Base-by-base conservation (phyloP, 2,329 filamentous ascomycete genomes). In the Claviceps sorghi region DNA sequence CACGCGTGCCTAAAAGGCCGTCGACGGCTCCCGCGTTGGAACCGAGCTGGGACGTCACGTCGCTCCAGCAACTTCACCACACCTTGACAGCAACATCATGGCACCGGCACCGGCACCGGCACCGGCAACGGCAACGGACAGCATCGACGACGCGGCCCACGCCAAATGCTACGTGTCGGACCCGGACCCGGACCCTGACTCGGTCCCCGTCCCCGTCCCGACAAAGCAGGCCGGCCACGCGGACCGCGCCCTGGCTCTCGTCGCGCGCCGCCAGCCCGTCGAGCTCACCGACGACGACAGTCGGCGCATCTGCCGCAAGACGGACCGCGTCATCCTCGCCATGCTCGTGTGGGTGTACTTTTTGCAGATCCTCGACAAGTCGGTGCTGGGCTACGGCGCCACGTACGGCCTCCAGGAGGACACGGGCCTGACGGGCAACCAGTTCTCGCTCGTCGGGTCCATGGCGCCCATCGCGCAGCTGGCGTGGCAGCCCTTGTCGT, bases 381-480 rank as follows among this genome's bases (percentile, higher is more conserved):
- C 72, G 1, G 73, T 78, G 0, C 69, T 82, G 0, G 76, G 76
- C 10, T 80, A 77, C 52, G 75, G 73, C 38, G 76, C 77, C n/a
- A 72, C 78, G 7, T 80, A 77, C 55, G 76, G 75, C 21, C 62
- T 81, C 4, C 65, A 71, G 36, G 57, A 66, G 22, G 77, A 80
- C 58, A 71, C 72, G 2, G 56, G 70, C 48, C 69, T 81, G 17
- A 71, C 64, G 0, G 77, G 76, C 0, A 71, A 74, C 53, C 69
- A 80, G 53, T 80, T 80, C 64, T 78, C 77, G 0, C 63, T 81
- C 21, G 63, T 82, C 22, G 74, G 76, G 26, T 79, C 76, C 6
- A 78, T 82, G 42, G 68, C 72, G 0, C 70, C 78, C 1, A 78
- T 83, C 26, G 78, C 78, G 1, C 78, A 83, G 61, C 69, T 83